Evolutionary conservation across 495 filamentous ascomycete species (phyloP), one percentile per base, ranked within the genome.

Genomic region (Talaromyces proteolyticus): DNA sequence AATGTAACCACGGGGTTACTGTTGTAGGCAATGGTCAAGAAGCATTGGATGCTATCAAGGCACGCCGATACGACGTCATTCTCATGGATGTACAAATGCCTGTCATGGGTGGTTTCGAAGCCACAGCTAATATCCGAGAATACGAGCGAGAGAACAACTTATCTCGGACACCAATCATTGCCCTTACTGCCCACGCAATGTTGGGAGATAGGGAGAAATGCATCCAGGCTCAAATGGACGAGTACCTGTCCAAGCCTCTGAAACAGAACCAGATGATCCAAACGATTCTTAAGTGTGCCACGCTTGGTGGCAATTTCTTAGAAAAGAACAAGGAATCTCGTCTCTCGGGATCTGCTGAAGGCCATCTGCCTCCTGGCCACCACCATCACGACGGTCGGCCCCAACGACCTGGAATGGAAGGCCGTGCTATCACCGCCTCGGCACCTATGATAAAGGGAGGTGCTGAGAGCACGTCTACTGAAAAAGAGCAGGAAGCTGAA

Each of bases 1-100:
- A 97, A 66, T 96, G 96, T 67, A 89, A 99, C 62, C 93, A 99
- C 66, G 87, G 85, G 12, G 92, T 97, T 23, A 94, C 91, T 12
- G 93, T 99, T 22, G 93, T 96, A 47, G 88, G 90, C 47, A 99
- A 99, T 59, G 93, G 93, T 39, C 73, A 88, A 43, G 93, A 97
- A 61, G 93, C 93, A 0, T 80, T 97, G 12, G 88, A 97, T 53
- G 84, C 85, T 21, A 81, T 97, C 54, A 90, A 90, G 72, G 80
- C 84, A 58, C 89, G 87, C 68, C 86, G 89, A 54, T 98, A 92
- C 60, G 93, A 98, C 68, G 88, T 95, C 57, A 93, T 98, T 53
- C 70, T 99, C 42, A 99, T 99, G 93, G 93, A 99, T 58, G 94
- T 99, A 6, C 94, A 97, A 65, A 99, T 99, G 94, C 94, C 94